Base-by-base conservation (phyloP, 306 rosid genomes). In the Arachis hypogaea region DNA sequence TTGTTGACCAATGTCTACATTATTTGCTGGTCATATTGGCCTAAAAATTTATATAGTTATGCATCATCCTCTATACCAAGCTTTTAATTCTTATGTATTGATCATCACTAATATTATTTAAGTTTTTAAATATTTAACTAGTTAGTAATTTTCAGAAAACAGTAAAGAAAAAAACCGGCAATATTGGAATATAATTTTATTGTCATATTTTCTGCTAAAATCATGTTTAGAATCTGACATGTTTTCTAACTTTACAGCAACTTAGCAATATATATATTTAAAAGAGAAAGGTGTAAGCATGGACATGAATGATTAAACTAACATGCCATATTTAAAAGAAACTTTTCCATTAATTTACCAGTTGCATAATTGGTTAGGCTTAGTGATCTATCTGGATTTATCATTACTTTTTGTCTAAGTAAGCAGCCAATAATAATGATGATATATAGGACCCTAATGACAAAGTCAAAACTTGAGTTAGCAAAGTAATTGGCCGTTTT, bases 291-390 rank as follows among this genome's bases (percentile, higher is more conserved):
- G 38, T 4, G 38, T 40, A 75, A 55, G 72, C n/a, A 51, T 51
- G 65, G 78, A 64, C 76, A 71, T 16, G 45, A 54, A 83, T 77
- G 78, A 80, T 80, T 68, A 83, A 73, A 76, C 58, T 54, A 67
- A 16, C 76, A 65, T 76, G 81, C 67, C 42, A 47, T 33, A 7
- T 63, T 71, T 16, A 75, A 33, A 33, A 33, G 38, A 33, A 33
- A 4, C 22, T 38, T 51, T 59, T 72, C 73, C 43, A 73, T 72
- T 79, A 29, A 76, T 71, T 80, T 56, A 73, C 63, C 22, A 55
- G 74, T 79, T 77, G 80, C 83, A 85, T 65, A 75, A 81, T 59
- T 77, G 74, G 84, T 81, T 84, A 78, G 77, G 79, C 73, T 66
- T 51, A 75, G 63, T 72, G 78, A 82, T 78, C 63, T 77, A 82